Evolutionary conservation across 345 rosid species (phyloP).

Genomic region (Brassica napus): DNA sequence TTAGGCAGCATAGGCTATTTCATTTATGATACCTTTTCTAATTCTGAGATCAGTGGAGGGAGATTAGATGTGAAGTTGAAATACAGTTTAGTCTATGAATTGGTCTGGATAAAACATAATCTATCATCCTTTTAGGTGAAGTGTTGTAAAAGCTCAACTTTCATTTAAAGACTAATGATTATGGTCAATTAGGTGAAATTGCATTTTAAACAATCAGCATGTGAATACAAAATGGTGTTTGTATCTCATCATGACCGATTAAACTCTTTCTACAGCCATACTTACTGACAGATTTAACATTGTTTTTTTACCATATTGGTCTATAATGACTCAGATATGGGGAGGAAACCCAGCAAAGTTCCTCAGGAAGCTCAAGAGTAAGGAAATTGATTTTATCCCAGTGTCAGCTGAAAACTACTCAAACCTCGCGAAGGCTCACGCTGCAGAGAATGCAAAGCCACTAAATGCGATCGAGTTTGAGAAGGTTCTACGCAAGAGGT

Average conservation of each 20-base stretch:
- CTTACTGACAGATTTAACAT: not conserved
- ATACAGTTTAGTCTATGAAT: not conserved
- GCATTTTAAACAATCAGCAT: conserved; percentile 1
- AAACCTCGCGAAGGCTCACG: conserved; percentile 88
- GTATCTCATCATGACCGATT: conserved; percentile 2
- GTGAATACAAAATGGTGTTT: conserved; percentile 13
- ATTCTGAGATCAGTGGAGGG: not conserved
- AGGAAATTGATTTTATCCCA: conserved; percentile 73
- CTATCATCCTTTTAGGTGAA: not conserved
- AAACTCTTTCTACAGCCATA: not conserved
- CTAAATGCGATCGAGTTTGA: conserved; percentile 83
- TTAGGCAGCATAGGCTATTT: conserved; percentile 15
- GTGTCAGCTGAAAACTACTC: conserved; percentile 75
- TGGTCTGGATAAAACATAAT: not conserved
- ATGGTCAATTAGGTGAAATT: conserved; percentile 4
- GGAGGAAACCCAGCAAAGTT: conserved; percentile 98
- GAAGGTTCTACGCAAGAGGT: conserved; percentile 85
- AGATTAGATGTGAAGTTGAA: not conserved
- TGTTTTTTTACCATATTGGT: not conserved
- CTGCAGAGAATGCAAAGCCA: conserved; percentile 84
- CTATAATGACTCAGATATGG: conserved; percentile 64
- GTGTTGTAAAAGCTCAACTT: not conserved
- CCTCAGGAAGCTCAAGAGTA: conserved; percentile 76
- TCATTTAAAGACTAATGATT: not conserved
- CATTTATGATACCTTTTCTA: not conserved